phyloP scores from a whole-genome alignment of 345 rosid species.

The Stellera chamaejasme region DNA sequence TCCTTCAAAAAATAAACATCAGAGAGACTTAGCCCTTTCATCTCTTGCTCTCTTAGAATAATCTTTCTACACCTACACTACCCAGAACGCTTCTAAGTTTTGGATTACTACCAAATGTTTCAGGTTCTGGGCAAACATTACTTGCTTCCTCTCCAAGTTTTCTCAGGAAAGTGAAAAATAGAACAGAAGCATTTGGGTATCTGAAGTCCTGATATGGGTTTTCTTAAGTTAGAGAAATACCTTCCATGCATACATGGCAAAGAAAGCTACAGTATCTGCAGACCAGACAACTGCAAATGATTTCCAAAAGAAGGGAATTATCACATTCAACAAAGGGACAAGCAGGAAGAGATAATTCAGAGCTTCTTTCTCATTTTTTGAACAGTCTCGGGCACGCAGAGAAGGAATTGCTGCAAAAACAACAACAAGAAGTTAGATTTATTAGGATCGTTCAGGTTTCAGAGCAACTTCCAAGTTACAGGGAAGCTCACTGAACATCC shows the following conservation, averaged over 20 bases:
- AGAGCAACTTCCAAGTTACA: background rate
- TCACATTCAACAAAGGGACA: conserved; percentile 70
- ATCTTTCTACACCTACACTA: too few relatives aligned
- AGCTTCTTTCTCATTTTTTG: conserved; percentile 86
- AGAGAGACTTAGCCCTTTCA: too few relatives aligned
- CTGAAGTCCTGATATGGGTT: too few relatives aligned
- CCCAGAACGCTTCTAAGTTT: too few relatives aligned
- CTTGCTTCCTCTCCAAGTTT: background rate
- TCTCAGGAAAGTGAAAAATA: background rate
- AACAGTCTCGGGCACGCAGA: conserved; percentile 90
- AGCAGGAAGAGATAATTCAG: conserved; percentile 87
- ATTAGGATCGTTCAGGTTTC: background rate
- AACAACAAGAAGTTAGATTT: background rate
- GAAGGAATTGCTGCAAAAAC: conserved; percentile 74
- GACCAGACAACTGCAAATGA: conserved; percentile 94
- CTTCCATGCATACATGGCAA: conserved; percentile 96
- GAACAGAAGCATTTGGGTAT: background rate
- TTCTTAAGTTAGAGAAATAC: too few relatives aligned
- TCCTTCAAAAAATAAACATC: too few relatives aligned
- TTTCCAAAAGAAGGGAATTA: conserved; percentile 83
- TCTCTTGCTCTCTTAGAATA: too few relatives aligned
- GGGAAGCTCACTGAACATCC: conserved; percentile 89
- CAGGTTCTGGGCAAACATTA: conserved; percentile 1
- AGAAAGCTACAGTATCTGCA: conserved; percentile 79
- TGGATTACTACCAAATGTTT: background rate